phyloP scores from a whole-genome alignment of 805 yeast species.

The Ogataea chonburiensis region DNA sequence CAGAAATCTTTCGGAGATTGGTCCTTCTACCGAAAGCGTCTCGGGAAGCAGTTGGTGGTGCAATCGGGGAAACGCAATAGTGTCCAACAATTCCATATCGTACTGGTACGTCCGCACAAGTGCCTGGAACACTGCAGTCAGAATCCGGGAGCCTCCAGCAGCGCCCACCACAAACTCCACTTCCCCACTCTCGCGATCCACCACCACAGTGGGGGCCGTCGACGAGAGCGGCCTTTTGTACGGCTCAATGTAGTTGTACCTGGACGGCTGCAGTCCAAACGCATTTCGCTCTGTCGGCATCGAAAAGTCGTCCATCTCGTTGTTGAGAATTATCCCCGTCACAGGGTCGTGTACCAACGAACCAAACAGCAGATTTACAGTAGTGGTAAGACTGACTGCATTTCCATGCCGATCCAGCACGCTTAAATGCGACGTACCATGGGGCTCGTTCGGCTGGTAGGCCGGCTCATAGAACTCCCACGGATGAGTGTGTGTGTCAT shows the following conservation, averaged over 20 bases:
- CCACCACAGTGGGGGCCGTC: conserved; percentile 70
- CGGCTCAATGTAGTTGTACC: conserved; percentile 74
- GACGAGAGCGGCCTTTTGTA: conserved; percentile 83
- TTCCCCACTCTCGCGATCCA: conserved; percentile 38
- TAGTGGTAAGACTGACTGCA: conserved; percentile 86
- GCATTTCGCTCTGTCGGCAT: conserved; percentile 67
- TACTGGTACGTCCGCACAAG: conserved; percentile 64
- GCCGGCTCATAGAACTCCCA: conserved; percentile 81
- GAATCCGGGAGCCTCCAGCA: conserved; percentile 90
- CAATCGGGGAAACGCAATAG: conserved; percentile 75
- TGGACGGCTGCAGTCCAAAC: conserved; percentile 78
- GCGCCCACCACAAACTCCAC: conserved; percentile 81
- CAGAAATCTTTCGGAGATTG: conserved; percentile 41
- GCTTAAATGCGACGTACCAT: conserved; percentile 88
- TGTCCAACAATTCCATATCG: conserved; percentile 56
- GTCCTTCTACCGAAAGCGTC: conserved; percentile 56
- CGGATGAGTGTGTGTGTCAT: conserved; percentile 54
- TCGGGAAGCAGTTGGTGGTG: conserved; percentile 92
- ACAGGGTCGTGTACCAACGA: conserved; percentile 73
- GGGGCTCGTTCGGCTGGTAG: conserved; percentile 73
- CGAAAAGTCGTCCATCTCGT: conserved; percentile 95
- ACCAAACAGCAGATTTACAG: conserved; percentile 83
- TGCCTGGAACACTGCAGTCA: conserved; percentile 81
- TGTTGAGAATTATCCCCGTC: conserved; percentile 83
- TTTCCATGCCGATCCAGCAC: conserved; percentile 71